Conservation (phyloP, 2,329 filamentous ascomycete species). For the Cordyceps farinosa region DNA sequence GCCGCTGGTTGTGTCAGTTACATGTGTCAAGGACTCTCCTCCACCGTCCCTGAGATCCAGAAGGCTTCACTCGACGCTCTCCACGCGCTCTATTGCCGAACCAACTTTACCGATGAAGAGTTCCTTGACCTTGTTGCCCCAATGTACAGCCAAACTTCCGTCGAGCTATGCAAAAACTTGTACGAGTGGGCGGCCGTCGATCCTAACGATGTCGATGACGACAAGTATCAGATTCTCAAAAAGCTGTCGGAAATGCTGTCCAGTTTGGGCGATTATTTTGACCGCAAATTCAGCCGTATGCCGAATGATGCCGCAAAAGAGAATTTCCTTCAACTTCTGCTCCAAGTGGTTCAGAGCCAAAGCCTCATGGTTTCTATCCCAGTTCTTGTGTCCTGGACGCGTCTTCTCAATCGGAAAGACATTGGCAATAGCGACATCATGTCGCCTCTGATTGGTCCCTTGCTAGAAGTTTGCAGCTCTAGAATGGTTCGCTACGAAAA, state of each 20-base stretch:
- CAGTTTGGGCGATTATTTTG: conserved; percentile 78
- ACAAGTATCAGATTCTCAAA: conserved; percentile 88
- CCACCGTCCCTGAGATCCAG: conserved; percentile 67
- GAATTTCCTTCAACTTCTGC: conserved; percentile 74
- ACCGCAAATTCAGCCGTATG: conserved; percentile 67
- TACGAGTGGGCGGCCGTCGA: conserved; percentile 79
- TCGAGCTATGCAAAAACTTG: conserved; percentile 68
- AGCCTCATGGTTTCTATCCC: conserved; percentile 94
- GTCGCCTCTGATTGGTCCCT: conserved; percentile 63
- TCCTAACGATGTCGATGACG: conserved; percentile 79
- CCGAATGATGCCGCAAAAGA: conserved; percentile 63
- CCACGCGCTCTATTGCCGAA: conserved; percentile 75
- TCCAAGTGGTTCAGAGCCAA: conserved; percentile 74
- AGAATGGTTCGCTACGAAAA: conserved; percentile 85
- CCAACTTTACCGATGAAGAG: conserved; percentile 71
- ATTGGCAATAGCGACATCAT: conserved; percentile 62
- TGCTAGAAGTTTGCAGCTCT: conserved; percentile 79
- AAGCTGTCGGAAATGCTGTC: conserved; percentile 93
- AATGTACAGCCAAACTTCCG: conserved; percentile 70
- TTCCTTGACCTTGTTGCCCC: conserved; percentile 74
- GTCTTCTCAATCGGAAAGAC: conserved; percentile 68
- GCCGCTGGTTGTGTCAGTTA: conserved; percentile 66
- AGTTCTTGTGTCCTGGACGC: conserved; percentile 84
- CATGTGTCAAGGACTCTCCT: conserved; percentile 68
- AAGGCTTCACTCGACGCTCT: conserved; percentile 68